phyloP scores from a whole-genome alignment of 164 flowering plant genomes.

The Dillenia turbinata region DNA sequence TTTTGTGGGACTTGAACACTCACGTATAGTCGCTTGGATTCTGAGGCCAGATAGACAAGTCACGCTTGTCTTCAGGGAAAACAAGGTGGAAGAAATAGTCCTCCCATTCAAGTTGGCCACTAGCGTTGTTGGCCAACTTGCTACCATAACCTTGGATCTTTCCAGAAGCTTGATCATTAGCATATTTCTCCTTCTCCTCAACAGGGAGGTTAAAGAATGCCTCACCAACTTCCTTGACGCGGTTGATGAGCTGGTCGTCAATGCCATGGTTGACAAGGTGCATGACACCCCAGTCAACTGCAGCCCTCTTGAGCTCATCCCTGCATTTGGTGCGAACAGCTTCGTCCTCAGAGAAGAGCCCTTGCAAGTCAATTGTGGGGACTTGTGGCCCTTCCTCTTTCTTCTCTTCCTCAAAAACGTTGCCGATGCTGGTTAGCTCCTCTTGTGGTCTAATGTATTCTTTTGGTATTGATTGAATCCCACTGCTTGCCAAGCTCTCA shows the following conservation, averaged over 20 bases:
- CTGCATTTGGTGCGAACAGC: conserved; percentile 30
- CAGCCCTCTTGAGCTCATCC: conserved; percentile 58
- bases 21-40: conserved; percentile 68
- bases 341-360: conserved; percentile 45
- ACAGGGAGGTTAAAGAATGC: conserved; percentile 67
- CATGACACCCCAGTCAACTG: conserved; percentile 81
- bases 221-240: conserved; percentile 60
- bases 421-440: conserved; percentile 55
- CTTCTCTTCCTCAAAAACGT: conserved; percentile 74
- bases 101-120: conserved; percentile 94
- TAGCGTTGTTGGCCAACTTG: conserved; percentile 77
- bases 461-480: conserved; percentile 57
- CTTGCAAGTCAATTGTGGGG: conserved; percentile 60
- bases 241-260: conserved; percentile 41
- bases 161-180: conserved; percentile 72
- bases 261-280: conserved; percentile 88
- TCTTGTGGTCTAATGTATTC: conserved; percentile 70
- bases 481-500: conserved; percentile 67
- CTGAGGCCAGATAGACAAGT: conserved; percentile 81
- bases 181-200: conserved; percentile 83
- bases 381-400: conserved; percentile 63
- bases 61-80: conserved; percentile 71
- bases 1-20: conserved; percentile 14
- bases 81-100: conserved; percentile 84
- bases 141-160: conserved; percentile 90